Percentiles rank a stretch among this genome's conserved stretches.
phyloP scores from a whole-genome alignment of 805 yeast genomes.

The Candida namnaoensis region DNA sequence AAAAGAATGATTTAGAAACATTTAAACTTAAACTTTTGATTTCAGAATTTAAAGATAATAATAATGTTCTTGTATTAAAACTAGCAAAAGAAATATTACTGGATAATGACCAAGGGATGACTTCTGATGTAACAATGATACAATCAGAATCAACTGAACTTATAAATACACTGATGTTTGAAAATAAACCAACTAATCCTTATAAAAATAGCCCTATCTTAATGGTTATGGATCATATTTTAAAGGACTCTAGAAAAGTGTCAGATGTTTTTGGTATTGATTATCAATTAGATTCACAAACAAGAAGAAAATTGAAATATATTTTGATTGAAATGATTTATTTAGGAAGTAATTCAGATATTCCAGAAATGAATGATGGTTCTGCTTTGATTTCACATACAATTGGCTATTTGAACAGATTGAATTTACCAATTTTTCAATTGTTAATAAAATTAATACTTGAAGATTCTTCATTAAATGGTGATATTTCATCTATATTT shows the following conservation, averaged over 20 bases:
- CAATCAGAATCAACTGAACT: slow-evolving; percentile 17
- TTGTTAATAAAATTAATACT: slow-evolving; percentile 25
- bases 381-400: slow-evolving; percentile 8
- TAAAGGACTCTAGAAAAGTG: too few relatives aligned
- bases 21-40: slow-evolving; percentile 15
- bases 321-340: background rate
- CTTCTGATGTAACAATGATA: slow-evolving; percentile 3
- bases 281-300: too few relatives aligned
- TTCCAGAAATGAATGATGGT: background rate
- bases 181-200: slow-evolving; percentile 2
- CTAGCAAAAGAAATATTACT: slow-evolving; percentile 8
- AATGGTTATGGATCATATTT: too few relatives aligned
- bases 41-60: slow-evolving; percentile 9
- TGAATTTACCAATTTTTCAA: slow-evolving; percentile 34
- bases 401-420: slow-evolving; percentile 23
- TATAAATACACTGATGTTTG: slow-evolving; percentile 11
- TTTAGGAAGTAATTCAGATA: background rate
- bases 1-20: slow-evolving; percentile 6
- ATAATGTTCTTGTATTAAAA: slow-evolving; percentile 9
- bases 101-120: slow-evolving; percentile 6
- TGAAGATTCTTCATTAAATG: slow-evolving; percentile 3
- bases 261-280: too few relatives aligned
- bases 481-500: slow-evolving; percentile 1
- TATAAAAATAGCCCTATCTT: too few relatives aligned
- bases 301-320: too few relatives aligned